A percentile compares a stretch with the other conserved stretches of the same genome.
Evolutionary conservation across 176 grass and related monocot genomes (phyloP).

Genomic region (Otatea glauca): DNA sequence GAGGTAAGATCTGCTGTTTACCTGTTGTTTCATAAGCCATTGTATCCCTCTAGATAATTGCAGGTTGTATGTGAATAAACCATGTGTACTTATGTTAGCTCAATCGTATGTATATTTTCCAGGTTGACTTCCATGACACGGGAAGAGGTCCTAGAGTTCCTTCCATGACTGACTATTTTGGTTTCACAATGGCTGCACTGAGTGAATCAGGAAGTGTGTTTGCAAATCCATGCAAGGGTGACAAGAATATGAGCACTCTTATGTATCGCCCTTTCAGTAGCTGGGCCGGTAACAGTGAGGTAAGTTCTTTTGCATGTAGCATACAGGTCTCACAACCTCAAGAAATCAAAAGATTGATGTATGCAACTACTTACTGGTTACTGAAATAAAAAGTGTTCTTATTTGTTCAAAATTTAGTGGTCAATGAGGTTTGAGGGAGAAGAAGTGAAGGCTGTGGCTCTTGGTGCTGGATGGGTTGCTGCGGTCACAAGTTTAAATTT

Average conservation of each 20-base stretch:
- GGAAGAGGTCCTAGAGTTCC: conserved; percentile 95
- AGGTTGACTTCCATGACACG: conserved; percentile 98
- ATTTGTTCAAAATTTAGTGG: conserved; percentile 63
- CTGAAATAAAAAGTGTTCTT: conserved; percentile 15
- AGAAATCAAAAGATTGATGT: not conserved
- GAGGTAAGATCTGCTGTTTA: conserved; percentile 54
- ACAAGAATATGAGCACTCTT: conserved; percentile 97
- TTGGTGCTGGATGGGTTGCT: conserved; percentile 89
- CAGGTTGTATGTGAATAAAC: conserved; percentile 20
- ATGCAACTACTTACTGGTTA: not conserved
- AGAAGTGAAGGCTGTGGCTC: conserved; percentile 83
- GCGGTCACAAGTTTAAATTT: conserved; percentile 82
- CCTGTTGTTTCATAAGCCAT: conserved; percentile 13
- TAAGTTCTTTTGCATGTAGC: conserved; percentile 29
- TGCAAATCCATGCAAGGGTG: conserved; percentile 87
- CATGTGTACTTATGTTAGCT: conserved; percentile 5
- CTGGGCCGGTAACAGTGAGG: conserved; percentile 97
- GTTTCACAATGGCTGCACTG: conserved; percentile 94
- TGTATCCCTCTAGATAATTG: not conserved
- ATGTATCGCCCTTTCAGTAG: conserved; percentile 95
- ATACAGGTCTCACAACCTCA: not conserved
- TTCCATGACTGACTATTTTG: conserved; percentile 96
- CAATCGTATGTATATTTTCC: conserved; percentile 35
- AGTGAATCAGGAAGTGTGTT: conserved; percentile 88
- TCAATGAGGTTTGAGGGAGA: conserved; percentile 97